Evolutionary conservation across 441 rosid species (phyloP).

Genomic region (Syzygium malaccense): DNA sequence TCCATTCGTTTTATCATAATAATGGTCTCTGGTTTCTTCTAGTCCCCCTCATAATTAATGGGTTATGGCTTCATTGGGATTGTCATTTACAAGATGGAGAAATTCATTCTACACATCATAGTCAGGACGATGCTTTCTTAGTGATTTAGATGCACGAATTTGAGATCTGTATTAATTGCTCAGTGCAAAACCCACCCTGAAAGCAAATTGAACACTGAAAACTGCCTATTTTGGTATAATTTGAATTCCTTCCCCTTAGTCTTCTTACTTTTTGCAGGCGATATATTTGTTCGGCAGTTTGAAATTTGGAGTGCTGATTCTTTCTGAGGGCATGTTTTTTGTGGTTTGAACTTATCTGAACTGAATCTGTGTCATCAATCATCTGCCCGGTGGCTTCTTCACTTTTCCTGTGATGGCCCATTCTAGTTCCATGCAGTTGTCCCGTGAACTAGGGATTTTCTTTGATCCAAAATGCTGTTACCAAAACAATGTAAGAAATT

Average conservation of each 20-base stretch:
- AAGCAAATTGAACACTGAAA: not conserved
- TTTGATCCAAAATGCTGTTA: slow-evolving; percentile 30
- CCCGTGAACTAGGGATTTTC: slow-evolving; percentile 42
- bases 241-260: not conserved
- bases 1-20: not conserved
- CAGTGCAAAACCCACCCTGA: not conserved
- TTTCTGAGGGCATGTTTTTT: not conserved
- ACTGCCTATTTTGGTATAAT: not conserved
- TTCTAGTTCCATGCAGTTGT: slow-evolving; percentile 38
- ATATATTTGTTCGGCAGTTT: not conserved
- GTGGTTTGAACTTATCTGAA: not conserved
- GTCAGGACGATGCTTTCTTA: not conserved
- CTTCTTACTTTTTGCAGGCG: not conserved
- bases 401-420: slow-evolving; percentile 36
- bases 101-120: not conserved
- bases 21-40: not conserved
- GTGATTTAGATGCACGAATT: not conserved
- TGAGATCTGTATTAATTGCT: not conserved
- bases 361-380: slow-evolving; percentile 7
- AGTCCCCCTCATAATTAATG: not conserved
- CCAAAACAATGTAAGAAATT: slow-evolving; percentile 31
- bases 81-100: not conserved
- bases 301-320: not conserved
- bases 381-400: slow-evolving; percentile 16
- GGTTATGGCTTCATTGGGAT: not conserved